Base-by-base conservation (phyloP, 148 eudicot genomes). In the Salicornia ramosissima region DNA sequence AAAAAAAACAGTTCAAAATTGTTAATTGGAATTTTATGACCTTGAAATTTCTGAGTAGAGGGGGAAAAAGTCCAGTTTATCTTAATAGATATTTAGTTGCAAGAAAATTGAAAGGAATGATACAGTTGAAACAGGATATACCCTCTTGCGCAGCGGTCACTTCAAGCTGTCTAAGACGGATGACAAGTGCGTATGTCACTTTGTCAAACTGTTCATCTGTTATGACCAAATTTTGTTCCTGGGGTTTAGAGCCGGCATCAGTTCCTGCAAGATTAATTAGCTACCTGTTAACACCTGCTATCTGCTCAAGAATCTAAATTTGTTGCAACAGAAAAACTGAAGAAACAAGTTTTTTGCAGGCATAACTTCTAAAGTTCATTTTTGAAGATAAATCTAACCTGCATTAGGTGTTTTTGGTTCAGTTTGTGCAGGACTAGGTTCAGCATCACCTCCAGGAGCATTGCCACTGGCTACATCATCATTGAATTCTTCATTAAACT, bases 101-200 rank as follows among this genome's bases (percentile, higher is more conserved):
- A 36, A 52, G 39, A 47, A 36, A 3, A 36, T 3, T 36, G 40
- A 4, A 36, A 36, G 4, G 39, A 40, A 39, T 55, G 47, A 31
- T n/a, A n/a, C 2, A 19, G 19, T 50, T 5, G 57, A 18, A 13
- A 21, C 5, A 46, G 46, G 21, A 14, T 31, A 68, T 76, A 94
- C 99, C 97, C 70, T 89, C 96, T 82, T 79, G 83, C 15, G 29
- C 67, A 24, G 83, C 84, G 46, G 85, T 76, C 50, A 88, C 95
- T 74, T 88, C 97, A 52, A 85, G 90, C 79, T 91, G 99, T 79
- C 99, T 86, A 40, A 94, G 90, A 10, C 87, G 90, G 91, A 94
- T 84, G 56, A 94, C 83, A 70, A 94, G 91, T 54, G 89, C 89
- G 68, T 86, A 90, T 26, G 99, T 89, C 33, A 94, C 96, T 79